Evolutionary conservation across 345 rosid species (phyloP).

Genomic region (Kernera saxatilis): DNA sequence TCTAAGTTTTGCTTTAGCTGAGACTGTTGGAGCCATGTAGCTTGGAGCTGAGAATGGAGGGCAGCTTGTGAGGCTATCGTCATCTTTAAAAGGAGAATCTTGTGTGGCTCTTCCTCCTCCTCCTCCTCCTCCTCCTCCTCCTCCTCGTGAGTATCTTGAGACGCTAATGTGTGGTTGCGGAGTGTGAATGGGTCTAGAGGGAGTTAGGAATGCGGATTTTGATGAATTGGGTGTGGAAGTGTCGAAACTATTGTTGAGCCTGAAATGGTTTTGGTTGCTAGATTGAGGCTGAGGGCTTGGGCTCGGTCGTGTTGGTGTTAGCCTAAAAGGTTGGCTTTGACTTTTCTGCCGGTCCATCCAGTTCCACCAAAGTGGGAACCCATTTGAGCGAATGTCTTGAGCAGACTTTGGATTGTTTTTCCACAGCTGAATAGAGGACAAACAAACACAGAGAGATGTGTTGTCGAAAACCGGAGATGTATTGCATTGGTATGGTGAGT

Average conservation of each 20-base stretch:
- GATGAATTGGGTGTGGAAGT: slow-evolving; percentile 69
- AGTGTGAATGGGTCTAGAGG: slow-evolving; percentile 45
- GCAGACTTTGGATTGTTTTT: slow-evolving; percentile 50
- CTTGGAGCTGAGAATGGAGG: slow-evolving; percentile 84
- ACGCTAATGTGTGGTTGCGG: slow-evolving; percentile 43
- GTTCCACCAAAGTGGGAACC: slow-evolving; percentile 97
- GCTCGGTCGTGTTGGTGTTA: slow-evolving; percentile 39
- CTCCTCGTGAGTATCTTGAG: slow-evolving; percentile 54
- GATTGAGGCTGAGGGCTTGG: slow-evolving; percentile 45
- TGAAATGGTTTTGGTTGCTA: slow-evolving; percentile 35
- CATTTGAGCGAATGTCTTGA: slow-evolving; percentile 54
- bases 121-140: slow-evolving; percentile 59
- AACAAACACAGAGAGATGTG: neutral
- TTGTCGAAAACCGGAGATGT: neutral
- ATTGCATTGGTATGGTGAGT: neutral
- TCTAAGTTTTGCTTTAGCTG: slow-evolving; percentile 77
- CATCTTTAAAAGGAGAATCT: slow-evolving; percentile 71
- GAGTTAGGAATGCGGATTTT: slow-evolving; percentile 43
- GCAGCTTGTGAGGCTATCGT: slow-evolving; percentile 91
- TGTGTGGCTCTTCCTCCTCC: slow-evolving; percentile 51
- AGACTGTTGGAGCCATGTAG: slow-evolving; percentile 82
- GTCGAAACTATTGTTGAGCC: slow-evolving; percentile 50
- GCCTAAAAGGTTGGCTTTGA: slow-evolving; percentile 30
- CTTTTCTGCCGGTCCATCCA: slow-evolving; percentile 70
- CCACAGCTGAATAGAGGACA: slow-evolving; percentile 41